These are phyloP conservation scores for Pleomassaria siparia DNA, from an alignment of 2,329 filamentous ascomycete species.

Conservation along the genomic window DNA sequence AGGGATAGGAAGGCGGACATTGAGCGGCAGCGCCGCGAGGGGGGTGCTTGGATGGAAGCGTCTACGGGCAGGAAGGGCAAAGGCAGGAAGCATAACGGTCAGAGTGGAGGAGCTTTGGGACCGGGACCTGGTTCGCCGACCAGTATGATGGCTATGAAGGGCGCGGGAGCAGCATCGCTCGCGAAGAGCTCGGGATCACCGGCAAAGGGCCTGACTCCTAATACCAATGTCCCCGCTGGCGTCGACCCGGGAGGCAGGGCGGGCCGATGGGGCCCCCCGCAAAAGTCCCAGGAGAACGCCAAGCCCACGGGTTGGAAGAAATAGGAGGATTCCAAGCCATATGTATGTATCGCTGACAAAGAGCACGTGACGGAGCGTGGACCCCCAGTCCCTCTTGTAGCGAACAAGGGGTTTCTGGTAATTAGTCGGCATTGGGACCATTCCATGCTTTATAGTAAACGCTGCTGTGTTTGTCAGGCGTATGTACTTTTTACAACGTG, in stretches of 20 bases:
- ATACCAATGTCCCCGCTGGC: neutral
- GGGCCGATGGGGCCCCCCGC: neutral
- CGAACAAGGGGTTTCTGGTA: no score
- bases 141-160: neutral
- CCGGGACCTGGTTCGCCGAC: neutral
- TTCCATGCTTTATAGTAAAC: no score
- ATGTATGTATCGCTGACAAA: no score
- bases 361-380: no score
- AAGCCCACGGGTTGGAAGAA: neutral
- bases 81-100: neutral
- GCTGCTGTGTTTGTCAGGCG: no score
- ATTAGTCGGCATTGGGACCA: no score
- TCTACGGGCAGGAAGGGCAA: neutral
- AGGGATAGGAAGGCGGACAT: slow-evolving; percentile 1
- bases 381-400: no score
- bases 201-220: neutral
- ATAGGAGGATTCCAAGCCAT: neutral
- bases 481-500: no score
- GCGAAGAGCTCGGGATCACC: neutral
- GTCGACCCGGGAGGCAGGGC: slow-evolving; percentile 2
- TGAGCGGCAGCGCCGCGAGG: neutral
- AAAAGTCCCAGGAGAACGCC: neutral
- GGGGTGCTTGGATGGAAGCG: neutral
- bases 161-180: neutral
- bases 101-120: neutral